A percentile compares a stretch with the other conserved stretches of the same genome.
Evolutionary conservation across 2,329 filamentous ascomycete genomes (phyloP).

Genomic region (Chalaropsis thielavioides): DNA sequence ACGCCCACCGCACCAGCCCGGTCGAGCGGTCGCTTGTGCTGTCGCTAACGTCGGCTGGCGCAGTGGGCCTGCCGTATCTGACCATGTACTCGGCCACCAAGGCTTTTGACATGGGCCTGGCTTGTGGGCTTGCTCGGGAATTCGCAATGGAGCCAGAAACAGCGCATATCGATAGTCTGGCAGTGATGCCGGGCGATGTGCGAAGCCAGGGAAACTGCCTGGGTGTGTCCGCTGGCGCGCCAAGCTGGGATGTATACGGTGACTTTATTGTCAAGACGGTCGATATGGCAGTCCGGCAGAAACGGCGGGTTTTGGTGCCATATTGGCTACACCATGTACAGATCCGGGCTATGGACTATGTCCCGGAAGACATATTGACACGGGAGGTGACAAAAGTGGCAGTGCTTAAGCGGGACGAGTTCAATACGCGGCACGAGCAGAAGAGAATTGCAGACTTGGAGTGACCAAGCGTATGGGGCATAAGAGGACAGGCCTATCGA

Average conservation of each 20-base stretch:
- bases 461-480: background rate
- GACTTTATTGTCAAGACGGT: background rate
- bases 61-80: constrained; percentile 22
- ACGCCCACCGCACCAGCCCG: background rate
- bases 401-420: background rate
- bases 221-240: constrained; percentile 18
- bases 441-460: background rate
- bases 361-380: background rate
- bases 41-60: constrained; percentile 22
- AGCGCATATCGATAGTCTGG: constrained; percentile 23
- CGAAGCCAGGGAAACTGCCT: constrained; percentile 20
- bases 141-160: constrained; percentile 20
- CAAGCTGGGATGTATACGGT: constrained; percentile 6
- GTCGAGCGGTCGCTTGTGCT: constrained; percentile 19
- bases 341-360: background rate
- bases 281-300: background rate
- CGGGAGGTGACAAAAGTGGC: background rate
- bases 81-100: constrained; percentile 24
- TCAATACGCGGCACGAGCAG: background rate
- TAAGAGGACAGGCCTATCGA: background rate
- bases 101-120: constrained; percentile 24
- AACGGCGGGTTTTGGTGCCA: background rate
- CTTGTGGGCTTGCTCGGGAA: constrained; percentile 22
- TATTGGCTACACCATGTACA: background rate
- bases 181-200: constrained; percentile 24